Evolutionary conservation across 495 filamentous ascomycete species (phyloP).

Genomic region (Melanomma pulvis-pyrius): DNA sequence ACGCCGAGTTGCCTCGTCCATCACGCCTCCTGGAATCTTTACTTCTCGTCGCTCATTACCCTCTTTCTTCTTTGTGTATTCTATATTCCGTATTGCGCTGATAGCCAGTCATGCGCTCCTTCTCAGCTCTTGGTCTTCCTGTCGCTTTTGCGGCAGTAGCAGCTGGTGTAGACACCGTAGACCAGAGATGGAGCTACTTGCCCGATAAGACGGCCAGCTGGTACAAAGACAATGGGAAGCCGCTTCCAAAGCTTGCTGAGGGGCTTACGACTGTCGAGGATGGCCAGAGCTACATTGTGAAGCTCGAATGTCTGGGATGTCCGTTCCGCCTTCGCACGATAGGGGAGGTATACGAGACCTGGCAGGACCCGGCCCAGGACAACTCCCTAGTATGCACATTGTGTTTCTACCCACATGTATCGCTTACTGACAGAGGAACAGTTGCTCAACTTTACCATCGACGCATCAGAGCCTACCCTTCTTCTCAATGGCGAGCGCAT

Average conservation of each 20-base stretch:
- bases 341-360: slow-evolving; percentile 2
- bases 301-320: slow-evolving; percentile 30
- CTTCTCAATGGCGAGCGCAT: slow-evolving; percentile 24
- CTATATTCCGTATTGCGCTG: neutral
- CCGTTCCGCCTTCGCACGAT: slow-evolving; percentile 22
- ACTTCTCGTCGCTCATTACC: neutral
- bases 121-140: neutral
- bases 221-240: slow-evolving; percentile 17
- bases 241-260: slow-evolving; percentile 16
- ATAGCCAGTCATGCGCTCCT: neutral
- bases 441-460: slow-evolving; percentile 32
- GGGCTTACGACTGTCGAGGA: slow-evolving; percentile 15
- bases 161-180: neutral
- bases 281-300: slow-evolving; percentile 23
- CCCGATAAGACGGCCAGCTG: slow-evolving; percentile 23
- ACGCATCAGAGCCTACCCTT: slow-evolving; percentile 1
- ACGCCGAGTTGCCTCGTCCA: neutral
- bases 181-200: slow-evolving; percentile 24
- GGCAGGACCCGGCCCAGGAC: slow-evolving; percentile 26
- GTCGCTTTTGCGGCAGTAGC: neutral
- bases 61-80: neutral
- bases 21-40: neutral
- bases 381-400: slow-evolving; percentile 23
- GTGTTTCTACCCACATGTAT: neutral
- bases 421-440: neutral